Evolutionary conservation across 1,139 yeast genomes (phyloP).

Genomic region (Zygoascus meyerae): DNA sequence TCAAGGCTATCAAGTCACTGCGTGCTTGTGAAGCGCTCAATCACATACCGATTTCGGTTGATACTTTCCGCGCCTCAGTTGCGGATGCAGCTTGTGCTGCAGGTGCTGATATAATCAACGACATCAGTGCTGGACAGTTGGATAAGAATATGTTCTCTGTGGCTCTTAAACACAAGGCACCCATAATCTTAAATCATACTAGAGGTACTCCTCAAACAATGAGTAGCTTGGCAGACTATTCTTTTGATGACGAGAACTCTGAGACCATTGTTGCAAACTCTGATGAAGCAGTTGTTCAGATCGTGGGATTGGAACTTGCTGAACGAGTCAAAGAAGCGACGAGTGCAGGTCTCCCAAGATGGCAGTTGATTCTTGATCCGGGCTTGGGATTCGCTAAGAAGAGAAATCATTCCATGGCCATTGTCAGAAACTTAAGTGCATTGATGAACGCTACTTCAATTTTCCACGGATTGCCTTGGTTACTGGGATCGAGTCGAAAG

Average conservation of each 20-base stretch:
- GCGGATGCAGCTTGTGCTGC: conserved; percentile 61
- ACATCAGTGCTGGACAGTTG: conserved; percentile 73
- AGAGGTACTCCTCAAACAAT: conserved; percentile 78
- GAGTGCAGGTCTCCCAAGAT: conserved; percentile 61
- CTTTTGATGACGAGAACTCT: conserved; percentile 26
- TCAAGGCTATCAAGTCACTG: conserved; percentile 63
- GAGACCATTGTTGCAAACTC: conserved; percentile 24
- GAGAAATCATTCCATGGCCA: conserved; percentile 56
- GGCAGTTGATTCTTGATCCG: conserved; percentile 92
- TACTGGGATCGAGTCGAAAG: conserved; percentile 86
- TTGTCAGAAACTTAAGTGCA: conserved; percentile 48
- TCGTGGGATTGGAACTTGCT: conserved; percentile 62
- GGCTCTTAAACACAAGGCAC: conserved; percentile 58
- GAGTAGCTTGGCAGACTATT: conserved; percentile 56
- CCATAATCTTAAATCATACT: conserved; percentile 77
- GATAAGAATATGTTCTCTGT: conserved; percentile 63
- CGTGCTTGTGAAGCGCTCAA: conserved; percentile 42
- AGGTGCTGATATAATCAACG: conserved; percentile 92
- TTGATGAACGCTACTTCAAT: conserved; percentile 32
- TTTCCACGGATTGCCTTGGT: conserved; percentile 49
- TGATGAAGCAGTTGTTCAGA: conserved; percentile 37
- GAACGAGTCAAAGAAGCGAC: conserved; percentile 53
- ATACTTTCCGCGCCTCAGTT: conserved; percentile 73
- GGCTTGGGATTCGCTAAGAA: conserved; percentile 93
- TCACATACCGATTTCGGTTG: conserved; percentile 60